A percentile compares a stretch with the other conserved stretches of the same genome.
phyloP scores from a whole-genome alignment of 1,284 basidiomycete genomes.

The Apiotrichum porosum region DNA sequence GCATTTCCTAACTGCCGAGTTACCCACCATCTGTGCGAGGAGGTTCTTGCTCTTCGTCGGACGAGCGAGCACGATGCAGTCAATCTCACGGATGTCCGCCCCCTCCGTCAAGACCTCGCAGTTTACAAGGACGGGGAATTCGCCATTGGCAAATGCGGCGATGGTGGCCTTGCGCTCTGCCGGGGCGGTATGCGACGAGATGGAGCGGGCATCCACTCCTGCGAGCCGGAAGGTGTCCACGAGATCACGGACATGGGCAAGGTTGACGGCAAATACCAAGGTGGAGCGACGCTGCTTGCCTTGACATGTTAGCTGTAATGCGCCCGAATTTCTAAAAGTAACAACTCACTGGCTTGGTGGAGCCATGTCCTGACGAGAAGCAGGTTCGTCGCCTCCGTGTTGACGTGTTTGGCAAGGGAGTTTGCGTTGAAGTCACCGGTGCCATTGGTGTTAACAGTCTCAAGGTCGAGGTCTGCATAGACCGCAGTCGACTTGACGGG shows the following conservation, averaged over 20 bases:
- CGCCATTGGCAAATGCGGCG: slow-evolving; percentile 62
- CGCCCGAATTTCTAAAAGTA: too few species aligned
- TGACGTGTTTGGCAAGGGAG: slow-evolving; percentile 71
- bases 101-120: slow-evolving; percentile 92
- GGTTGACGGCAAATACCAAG: slow-evolving; percentile 82
- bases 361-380: slow-evolving; percentile 75
- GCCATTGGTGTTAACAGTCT: slow-evolving; percentile 60
- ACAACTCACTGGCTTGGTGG: slow-evolving; percentile 63
- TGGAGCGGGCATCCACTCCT: slow-evolving; percentile 79
- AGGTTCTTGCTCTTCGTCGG: slow-evolving; percentile 85
- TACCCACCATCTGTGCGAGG: slow-evolving; percentile 92
- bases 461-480: slow-evolving; percentile 65
- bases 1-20: too few species aligned
- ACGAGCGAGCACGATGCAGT: slow-evolving; percentile 79
- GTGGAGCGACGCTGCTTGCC: slow-evolving; percentile 64
- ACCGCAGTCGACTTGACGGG: slow-evolving; percentile 78
- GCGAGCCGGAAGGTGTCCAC: slow-evolving; percentile 67
- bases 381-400: slow-evolving; percentile 68
- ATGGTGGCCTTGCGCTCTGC: slow-evolving; percentile 64
- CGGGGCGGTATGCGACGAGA: slow-evolving; percentile 68
- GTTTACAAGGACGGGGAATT: slow-evolving; percentile 84
- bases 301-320: too few species aligned
- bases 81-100: slow-evolving; percentile 84
- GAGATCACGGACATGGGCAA: slow-evolving; percentile 74
- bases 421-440: slow-evolving; percentile 72